These are phyloP conservation scores for Populus hybrid DNA, from an alignment of 441 rosid genomes.

Conservation along the genomic window DNA sequence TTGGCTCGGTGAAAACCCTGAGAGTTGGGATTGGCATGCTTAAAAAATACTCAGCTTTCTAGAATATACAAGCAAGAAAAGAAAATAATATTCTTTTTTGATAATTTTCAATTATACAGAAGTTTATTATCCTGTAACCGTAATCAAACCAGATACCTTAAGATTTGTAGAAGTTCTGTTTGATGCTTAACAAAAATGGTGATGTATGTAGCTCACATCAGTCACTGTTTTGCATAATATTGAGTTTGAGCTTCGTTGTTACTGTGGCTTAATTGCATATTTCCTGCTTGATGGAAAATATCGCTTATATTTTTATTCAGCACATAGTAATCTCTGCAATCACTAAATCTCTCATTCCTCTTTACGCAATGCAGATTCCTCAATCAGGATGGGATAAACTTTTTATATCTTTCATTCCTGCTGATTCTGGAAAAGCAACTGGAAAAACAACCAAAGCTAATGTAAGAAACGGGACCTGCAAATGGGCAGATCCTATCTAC, in stretches of 20 bases:
- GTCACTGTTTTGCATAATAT: neutral
- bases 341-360: conserved; percentile 15
- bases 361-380: conserved; percentile 53
- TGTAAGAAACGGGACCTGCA: conserved; percentile 97
- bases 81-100: neutral
- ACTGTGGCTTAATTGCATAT: neutral
- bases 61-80: neutral
- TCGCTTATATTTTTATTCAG: neutral
- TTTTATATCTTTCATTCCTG: conserved; percentile 83
- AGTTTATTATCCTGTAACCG: neutral
- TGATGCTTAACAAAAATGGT: neutral
- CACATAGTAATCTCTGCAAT: neutral
- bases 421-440: conserved; percentile 88
- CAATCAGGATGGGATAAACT: conserved; percentile 98
- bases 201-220: neutral
- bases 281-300: neutral
- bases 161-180: neutral
- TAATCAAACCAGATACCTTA: neutral
- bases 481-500: conserved; percentile 99
- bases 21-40: neutral
- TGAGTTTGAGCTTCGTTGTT: neutral
- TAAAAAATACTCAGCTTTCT: neutral
- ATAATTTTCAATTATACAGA: neutral
- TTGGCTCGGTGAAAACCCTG: neutral
- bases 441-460: conserved; percentile 94